Evolutionary conservation across 2,329 filamentous ascomycete genomes (phyloP).

Genomic region (Pestalotiopsis sp.): DNA sequence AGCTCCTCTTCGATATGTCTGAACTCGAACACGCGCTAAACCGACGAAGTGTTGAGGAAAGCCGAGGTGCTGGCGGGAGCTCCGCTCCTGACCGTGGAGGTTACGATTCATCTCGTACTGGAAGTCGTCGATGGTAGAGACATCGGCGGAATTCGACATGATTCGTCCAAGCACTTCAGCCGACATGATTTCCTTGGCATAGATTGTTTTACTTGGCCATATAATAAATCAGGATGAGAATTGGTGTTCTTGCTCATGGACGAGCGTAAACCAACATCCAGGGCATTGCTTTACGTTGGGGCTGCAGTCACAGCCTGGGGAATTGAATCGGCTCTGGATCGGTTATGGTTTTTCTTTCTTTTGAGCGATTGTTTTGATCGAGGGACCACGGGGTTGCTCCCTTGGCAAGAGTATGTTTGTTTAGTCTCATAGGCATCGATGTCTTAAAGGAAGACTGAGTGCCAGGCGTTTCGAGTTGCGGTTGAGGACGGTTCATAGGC

Average conservation of each 20-base stretch:
- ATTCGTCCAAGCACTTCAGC: neutral
- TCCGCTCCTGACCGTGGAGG: slow-evolving; percentile 36
- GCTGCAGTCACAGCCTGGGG: neutral
- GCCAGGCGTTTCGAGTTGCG: slow-evolving; percentile 1
- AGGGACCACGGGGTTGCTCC: neutral
- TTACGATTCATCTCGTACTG: slow-evolving; percentile 36
- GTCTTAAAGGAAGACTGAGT: neutral
- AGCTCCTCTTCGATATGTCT: slow-evolving; percentile 74
- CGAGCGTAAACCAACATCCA: neutral
- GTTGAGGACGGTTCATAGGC: neutral
- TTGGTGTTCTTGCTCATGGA: neutral
- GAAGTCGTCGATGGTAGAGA: slow-evolving; percentile 28
- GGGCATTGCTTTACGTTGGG: neutral
- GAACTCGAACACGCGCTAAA: slow-evolving; percentile 64
- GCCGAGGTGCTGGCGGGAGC: slow-evolving; percentile 40
- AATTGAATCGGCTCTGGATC: neutral
- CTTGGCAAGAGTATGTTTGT: neutral
- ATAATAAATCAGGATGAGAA: neutral
- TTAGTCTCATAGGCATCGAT: neutral
- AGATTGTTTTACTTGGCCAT: slow-evolving; percentile 6
- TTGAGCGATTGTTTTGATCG: neutral
- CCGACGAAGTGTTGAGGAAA: slow-evolving; percentile 62
- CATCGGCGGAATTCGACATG: neutral
- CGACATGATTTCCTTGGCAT: slow-evolving; percentile 2
- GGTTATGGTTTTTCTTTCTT: neutral